Evolutionary conservation across 2,329 filamentous ascomycete species (phyloP).

Genomic region (Ophiostoma sp.): DNA sequence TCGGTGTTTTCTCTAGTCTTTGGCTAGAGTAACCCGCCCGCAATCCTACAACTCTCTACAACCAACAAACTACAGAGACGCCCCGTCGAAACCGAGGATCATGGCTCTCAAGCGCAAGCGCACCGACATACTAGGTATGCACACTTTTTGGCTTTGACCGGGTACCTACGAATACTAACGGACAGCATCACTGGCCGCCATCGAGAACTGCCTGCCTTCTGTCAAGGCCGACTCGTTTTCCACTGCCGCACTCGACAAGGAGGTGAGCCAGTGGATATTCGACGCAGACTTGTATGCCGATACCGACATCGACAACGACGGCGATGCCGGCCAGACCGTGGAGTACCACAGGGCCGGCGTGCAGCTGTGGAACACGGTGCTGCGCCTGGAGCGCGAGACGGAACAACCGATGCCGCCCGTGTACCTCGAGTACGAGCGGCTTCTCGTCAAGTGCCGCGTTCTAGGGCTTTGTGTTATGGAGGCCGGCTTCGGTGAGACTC

Average conservation of each 20-base stretch:
- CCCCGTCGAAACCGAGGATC: background rate
- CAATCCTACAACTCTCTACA: background rate
- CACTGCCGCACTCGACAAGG: conserved; percentile 21
- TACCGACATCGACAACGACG: background rate
- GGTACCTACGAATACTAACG: background rate
- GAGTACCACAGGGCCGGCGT: conserved; percentile 19
- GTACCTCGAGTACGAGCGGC: background rate
- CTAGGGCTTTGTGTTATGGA: conserved; percentile 58
- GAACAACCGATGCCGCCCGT: background rate
- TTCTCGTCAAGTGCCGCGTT: conserved; percentile 37
- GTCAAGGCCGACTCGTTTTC: conserved; percentile 21
- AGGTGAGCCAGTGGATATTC: background rate
- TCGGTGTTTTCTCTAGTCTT: background rate
- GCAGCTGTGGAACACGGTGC: conserved; percentile 24
- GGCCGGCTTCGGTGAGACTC: background rate
- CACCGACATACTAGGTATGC: background rate
- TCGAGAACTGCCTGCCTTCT: conserved; percentile 21
- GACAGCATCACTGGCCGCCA: background rate
- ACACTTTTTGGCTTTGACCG: background rate
- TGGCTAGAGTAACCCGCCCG: background rate
- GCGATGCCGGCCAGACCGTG: background rate
- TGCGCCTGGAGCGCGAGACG: conserved; percentile 18
- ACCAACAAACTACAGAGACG: background rate
- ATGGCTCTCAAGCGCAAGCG: background rate
- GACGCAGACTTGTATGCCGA: background rate